Evolutionary conservation across 2,329 filamentous ascomycete genomes (phyloP).

Genomic region (Phyllosticta citriasiana): DNA sequence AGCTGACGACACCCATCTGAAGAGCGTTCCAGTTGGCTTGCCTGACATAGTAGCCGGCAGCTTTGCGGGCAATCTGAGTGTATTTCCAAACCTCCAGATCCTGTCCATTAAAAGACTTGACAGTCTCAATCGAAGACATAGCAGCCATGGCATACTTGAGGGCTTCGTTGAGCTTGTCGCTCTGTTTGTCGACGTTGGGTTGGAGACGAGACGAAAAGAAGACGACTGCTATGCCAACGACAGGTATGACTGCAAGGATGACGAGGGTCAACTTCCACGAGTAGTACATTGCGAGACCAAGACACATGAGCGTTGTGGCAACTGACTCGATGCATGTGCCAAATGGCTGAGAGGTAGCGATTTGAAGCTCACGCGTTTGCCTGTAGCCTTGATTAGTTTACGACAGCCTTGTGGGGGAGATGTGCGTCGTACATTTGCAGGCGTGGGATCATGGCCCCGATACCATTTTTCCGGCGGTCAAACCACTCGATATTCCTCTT

Average conservation of each 20-base stretch:
- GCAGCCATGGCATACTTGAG: constrained; percentile 63
- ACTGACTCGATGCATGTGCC: constrained; percentile 58
- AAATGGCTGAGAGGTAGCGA: constrained; percentile 68
- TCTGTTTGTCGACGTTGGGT: constrained; percentile 58
- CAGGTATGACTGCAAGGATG: constrained; percentile 61
- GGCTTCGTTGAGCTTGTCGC: constrained; percentile 55
- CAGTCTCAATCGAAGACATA: constrained; percentile 65
- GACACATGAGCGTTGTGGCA: constrained; percentile 53
- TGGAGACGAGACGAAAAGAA: constrained; percentile 53
- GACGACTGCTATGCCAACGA: constrained; percentile 52
- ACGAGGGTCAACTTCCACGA: constrained; percentile 81
- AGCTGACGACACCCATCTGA: constrained; percentile 63
- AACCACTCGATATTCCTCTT: constrained; percentile 72
- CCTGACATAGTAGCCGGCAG: constrained; percentile 53
- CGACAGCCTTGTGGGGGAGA: background rate
- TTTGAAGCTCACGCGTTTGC: constrained; percentile 71
- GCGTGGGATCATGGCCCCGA: constrained; percentile 59
- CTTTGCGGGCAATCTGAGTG: constrained; percentile 42
- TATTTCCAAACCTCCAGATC: constrained; percentile 61
- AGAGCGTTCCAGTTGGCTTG: constrained; percentile 60
- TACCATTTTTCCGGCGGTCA: constrained; percentile 60
- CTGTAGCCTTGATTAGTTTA: constrained; percentile 34
- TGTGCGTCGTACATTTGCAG: constrained; percentile 54
- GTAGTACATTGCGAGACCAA: constrained; percentile 63
- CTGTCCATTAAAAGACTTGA: constrained; percentile 78